Conservation (phyloP, 345 rosid genomes). For the Camelina laxa region DNA sequence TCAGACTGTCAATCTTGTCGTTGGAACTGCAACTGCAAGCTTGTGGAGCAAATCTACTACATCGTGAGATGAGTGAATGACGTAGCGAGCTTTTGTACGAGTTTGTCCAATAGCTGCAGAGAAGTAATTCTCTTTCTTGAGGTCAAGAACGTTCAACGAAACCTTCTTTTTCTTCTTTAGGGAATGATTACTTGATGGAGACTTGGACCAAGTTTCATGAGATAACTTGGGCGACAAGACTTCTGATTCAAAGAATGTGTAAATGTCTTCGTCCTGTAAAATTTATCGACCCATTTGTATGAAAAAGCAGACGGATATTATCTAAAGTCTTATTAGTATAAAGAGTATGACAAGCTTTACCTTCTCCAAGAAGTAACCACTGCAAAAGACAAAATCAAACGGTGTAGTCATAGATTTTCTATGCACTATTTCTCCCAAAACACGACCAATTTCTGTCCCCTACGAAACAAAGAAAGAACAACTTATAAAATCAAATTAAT, state of each 20-base stretch:
- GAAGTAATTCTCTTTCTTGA: slow-evolving; percentile 86
- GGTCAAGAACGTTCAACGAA: slow-evolving; percentile 79
- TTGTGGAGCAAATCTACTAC: slow-evolving; percentile 65
- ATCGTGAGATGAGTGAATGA: slow-evolving; percentile 62
- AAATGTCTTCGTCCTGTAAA: slow-evolving; percentile 84
- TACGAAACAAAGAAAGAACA: slow-evolving; percentile 38
- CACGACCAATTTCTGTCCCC: slow-evolving; percentile 89
- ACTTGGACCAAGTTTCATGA: slow-evolving; percentile 40
- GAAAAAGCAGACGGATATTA: not conserved
- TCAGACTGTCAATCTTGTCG: not conserved
- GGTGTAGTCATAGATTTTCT: slow-evolving; percentile 72
- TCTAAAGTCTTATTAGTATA: not conserved
- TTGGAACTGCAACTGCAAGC: slow-evolving; percentile 48
- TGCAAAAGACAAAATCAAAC: slow-evolving; percentile 79
- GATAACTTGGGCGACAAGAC: slow-evolving; percentile 17
- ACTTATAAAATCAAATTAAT: not conserved
- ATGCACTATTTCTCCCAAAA: slow-evolving; percentile 75
- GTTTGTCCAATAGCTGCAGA: slow-evolving; percentile 76
- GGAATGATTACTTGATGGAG: slow-evolving; percentile 35
- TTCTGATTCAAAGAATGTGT: slow-evolving; percentile 85
- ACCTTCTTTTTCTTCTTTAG: slow-evolving; percentile 50
- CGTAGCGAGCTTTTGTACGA: slow-evolving; percentile 69
- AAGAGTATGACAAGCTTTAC: slow-evolving; percentile 39
- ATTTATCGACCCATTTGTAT: slow-evolving; percentile 1
- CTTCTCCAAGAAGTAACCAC: slow-evolving; percentile 91